A percentile compares a stretch with the other conserved stretches of the same genome.
Conservation (phyloP, 106 monocot genomes). For the Dendrobium chrysotoxum region DNA sequence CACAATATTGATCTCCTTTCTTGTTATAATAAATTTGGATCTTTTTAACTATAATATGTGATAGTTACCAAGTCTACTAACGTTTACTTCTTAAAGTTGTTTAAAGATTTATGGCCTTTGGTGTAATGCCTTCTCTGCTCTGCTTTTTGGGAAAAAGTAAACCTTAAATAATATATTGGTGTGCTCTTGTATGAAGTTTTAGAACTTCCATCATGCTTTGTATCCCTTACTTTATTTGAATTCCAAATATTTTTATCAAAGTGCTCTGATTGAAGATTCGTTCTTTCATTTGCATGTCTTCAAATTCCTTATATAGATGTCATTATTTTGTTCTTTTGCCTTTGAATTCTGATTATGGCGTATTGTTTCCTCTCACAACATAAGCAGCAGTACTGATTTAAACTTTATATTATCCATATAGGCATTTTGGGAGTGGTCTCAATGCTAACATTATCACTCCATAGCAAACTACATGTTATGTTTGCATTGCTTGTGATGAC, state of each 20-base stretch:
- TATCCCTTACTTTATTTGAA: background rate
- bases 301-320: background rate
- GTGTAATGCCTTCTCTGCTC: too few relatives aligned
- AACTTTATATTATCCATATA: slow-evolving; percentile 4
- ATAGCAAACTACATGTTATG: slow-evolving; percentile 31
- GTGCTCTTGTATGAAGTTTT: background rate
- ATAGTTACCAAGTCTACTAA: too few relatives aligned
- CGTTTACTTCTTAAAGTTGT: too few relatives aligned
- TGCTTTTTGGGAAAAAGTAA: too few relatives aligned
- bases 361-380: background rate
- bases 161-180: too few relatives aligned
- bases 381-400: background rate
- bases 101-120: too few relatives aligned
- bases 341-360: background rate
- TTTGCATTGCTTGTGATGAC: slow-evolving; percentile 54
- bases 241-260: background rate
- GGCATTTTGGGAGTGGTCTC: slow-evolving; percentile 46
- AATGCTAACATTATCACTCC: slow-evolving; percentile 51
- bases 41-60: too few relatives aligned
- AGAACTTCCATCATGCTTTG: background rate
- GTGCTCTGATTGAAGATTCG: background rate
- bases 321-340: background rate
- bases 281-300: background rate
- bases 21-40: too few relatives aligned
- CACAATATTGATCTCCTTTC: too few relatives aligned